A percentile compares a stretch with the other conserved stretches of the same genome.
phyloP scores from a whole-genome alignment of 2,329 filamentous ascomycete species.

The Aspergillus pseudoglaucus region DNA sequence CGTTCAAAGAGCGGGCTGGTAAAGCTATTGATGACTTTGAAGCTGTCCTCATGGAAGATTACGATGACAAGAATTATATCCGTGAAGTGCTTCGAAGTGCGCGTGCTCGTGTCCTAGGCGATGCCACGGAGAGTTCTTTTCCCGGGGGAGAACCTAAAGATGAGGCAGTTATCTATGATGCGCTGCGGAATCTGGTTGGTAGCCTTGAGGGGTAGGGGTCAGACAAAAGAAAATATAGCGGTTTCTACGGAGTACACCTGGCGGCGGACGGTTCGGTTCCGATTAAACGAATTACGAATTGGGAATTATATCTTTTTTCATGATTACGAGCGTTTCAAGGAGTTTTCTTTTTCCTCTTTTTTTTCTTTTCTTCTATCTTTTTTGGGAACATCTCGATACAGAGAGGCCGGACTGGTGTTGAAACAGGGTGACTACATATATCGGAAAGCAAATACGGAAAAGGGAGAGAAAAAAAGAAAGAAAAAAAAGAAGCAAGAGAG shows the following conservation, averaged over 20 bases:
- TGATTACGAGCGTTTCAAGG: constrained; percentile 7
- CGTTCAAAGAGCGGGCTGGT: constrained; percentile 36
- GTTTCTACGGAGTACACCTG: too few species aligned
- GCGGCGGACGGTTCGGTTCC: not conserved
- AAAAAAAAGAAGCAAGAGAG: not conserved
- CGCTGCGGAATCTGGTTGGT: constrained; percentile 33
- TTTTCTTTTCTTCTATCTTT: not conserved
- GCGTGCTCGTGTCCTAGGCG: constrained; percentile 34
- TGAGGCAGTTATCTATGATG: constrained; percentile 38
- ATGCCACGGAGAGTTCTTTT: constrained; percentile 37
- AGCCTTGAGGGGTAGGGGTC: constrained; percentile 24
- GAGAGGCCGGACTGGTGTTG: not conserved
- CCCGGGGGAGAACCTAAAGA: constrained; percentile 39
- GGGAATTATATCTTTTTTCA: constrained; percentile 4
- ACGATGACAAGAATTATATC: constrained; percentile 41
- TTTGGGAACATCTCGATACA: not conserved
- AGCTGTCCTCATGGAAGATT: constrained; percentile 39
- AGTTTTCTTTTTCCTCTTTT: constrained; percentile 1
- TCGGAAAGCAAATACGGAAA: not conserved
- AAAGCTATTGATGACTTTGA: constrained; percentile 42
- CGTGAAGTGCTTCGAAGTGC: constrained; percentile 39
- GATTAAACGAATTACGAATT: constrained; percentile 14
- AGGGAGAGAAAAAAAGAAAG: not conserved
- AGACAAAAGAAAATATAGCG: not conserved
- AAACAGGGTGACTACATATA: not conserved